Percentiles rank a stretch among this genome's conserved stretches.
Evolutionary conservation across 140 eudicot genomes (phyloP).

Genomic region (Senecio squalidus): DNA sequence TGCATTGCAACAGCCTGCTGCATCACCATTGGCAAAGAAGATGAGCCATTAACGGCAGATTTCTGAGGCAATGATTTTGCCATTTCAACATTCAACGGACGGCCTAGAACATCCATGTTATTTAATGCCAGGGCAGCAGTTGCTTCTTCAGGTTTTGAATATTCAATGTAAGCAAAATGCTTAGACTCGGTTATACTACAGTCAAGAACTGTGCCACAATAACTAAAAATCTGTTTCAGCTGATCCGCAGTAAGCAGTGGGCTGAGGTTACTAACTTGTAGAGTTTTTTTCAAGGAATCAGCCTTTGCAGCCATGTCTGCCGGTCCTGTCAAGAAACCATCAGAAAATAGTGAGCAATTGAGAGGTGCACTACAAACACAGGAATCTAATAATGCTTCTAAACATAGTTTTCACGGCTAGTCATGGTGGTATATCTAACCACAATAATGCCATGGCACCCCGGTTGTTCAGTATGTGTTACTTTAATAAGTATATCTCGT

Average conservation of each 20-base stretch:
- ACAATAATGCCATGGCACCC: too few species aligned
- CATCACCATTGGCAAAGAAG: conserved; percentile 88
- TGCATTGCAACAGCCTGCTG: conserved; percentile 99
- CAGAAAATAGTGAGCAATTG: not conserved
- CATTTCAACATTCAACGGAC: conserved; percentile 96
- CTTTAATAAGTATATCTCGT: too few species aligned
- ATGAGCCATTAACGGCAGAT: conserved; percentile 51
- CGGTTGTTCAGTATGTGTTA: too few species aligned
- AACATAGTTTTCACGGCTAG: too few species aligned
- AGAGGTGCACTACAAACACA: too few species aligned
- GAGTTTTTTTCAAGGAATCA: conserved; percentile 65
- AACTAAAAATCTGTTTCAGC: conserved; percentile 78
- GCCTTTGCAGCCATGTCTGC: conserved; percentile 51
- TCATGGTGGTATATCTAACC: too few species aligned
- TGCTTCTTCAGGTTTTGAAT: conserved; percentile 90
- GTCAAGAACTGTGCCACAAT: conserved; percentile 80
- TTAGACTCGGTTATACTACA: conserved; percentile 82
- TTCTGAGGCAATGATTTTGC: conserved; percentile 83
- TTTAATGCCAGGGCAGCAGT: conserved; percentile 79
- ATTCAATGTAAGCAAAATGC: conserved; percentile 91
- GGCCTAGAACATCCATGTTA: conserved; percentile 86
- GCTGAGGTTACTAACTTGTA: conserved; percentile 96
- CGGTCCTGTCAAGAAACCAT: conserved; percentile 7
- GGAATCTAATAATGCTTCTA: too few species aligned
- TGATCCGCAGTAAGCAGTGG: conserved; percentile 88